A percentile compares a stretch with the other conserved stretches of the same genome.
Conservation (phyloP, 345 rosid genomes). For the Corymbia maculata region DNA sequence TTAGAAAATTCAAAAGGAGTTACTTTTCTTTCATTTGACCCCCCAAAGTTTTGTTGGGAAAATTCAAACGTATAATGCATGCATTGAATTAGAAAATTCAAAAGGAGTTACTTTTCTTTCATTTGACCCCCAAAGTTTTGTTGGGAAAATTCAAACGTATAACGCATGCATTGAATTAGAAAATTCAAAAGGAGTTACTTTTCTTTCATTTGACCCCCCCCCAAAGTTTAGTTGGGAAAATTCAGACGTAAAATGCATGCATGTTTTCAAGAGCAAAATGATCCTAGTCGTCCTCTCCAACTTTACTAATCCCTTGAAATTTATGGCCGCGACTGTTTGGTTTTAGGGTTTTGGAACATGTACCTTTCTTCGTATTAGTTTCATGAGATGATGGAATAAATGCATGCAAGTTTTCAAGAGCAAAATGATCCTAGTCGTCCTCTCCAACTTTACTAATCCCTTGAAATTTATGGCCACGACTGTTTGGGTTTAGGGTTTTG, state of each 20-base stretch:
- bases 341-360: background rate
- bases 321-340: background rate
- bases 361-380: background rate
- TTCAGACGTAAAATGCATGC: no score
- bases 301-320: background rate
- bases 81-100: background rate
- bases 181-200: background rate
- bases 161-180: background rate
- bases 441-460: background rate
- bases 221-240: rapidly evolving
- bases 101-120: background rate
- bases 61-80: background rate
- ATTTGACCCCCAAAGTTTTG: background rate
- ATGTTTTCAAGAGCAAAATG: background rate
- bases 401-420: background rate
- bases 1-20: background rate
- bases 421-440: background rate
- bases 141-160: no score
- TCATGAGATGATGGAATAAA: no score
- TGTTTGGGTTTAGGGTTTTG: background rate
- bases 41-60: background rate
- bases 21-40: background rate
- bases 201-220: background rate
- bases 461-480: background rate
- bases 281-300: background rate